phyloP scores from a whole-genome alignment of 805 yeast genomes.

The Yamadazyma kitorensis region DNA sequence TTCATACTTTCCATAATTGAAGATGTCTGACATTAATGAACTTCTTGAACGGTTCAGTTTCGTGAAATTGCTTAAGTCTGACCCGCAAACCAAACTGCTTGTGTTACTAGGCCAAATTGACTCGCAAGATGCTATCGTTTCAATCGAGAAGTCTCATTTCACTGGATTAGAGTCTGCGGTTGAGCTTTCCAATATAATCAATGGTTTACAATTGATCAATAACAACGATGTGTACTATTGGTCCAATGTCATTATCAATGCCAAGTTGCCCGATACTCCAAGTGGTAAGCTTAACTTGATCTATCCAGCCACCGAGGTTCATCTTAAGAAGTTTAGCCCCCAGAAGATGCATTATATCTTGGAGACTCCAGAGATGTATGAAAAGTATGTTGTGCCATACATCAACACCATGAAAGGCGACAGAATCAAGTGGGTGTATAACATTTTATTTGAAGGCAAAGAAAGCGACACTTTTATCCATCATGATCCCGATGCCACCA shows the following conservation, averaged over 20 bases:
- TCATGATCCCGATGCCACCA: conserved; percentile 52
- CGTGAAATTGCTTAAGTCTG: conserved; percentile 47
- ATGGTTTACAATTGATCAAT: conserved; percentile 41
- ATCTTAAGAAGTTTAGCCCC: conserved; percentile 69
- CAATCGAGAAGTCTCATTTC: conserved; percentile 74
- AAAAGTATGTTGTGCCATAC: conserved; percentile 63
- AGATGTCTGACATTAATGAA: conserved; percentile 4
- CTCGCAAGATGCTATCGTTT: conserved; percentile 59
- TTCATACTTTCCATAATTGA: background rate
- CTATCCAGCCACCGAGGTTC: conserved; percentile 87
- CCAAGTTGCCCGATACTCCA: conserved; percentile 47
- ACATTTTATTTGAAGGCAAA: conserved; percentile 75
- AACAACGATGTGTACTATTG: conserved; percentile 82
- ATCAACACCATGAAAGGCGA: conserved; percentile 74
- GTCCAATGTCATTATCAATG: conserved; percentile 58
- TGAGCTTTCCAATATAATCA: conserved; percentile 14
- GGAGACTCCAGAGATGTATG: conserved; percentile 82
- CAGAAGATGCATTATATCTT: conserved; percentile 59
- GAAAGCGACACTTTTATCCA: conserved; percentile 80
- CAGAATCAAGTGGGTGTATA: conserved; percentile 84
- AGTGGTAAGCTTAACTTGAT: conserved; percentile 72
- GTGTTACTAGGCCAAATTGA: conserved; percentile 68
- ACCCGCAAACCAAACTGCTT: conserved; percentile 66
- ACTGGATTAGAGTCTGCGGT: conserved; percentile 20
- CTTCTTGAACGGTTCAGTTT: conserved; percentile 39